Base-by-base conservation (phyloP, 192 early-diverging fungal species). In the Obelidium mucronatum region DNA sequence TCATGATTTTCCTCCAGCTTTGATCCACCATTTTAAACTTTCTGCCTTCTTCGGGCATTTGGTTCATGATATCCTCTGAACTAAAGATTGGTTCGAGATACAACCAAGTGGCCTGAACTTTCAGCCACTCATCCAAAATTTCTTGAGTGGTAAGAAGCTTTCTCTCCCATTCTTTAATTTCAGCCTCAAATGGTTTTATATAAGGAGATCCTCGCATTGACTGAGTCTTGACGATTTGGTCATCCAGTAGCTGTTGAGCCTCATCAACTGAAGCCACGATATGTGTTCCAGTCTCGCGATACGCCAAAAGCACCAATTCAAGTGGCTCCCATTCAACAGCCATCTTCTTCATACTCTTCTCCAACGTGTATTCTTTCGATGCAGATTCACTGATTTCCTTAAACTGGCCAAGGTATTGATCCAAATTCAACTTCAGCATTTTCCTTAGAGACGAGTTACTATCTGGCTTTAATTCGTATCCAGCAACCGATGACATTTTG, bases 151-250 rank as follows among this genome's bases (percentile, higher is more conserved):
- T 77, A 48, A 90, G 73, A 73, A 90, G 71, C 56, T 84, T 84
- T 30, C 76, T 40, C 68, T 90, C 89, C 89, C 89, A 90, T 30
- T 90, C 89, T 73, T 85, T 88, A 61, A 89, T 86, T 74, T 90
- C 80, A 37, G 74, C 67, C 68, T 90, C 89, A 66, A 90, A 90
- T 31, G 89, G 89, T 56, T 90, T 90, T 42, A 90, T 90, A 74
- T 84, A 90, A 19, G 89, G 88, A 6, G 86, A 88, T n/a, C 88
- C 88, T 17, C 89, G 84, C 89, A 90, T 90, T 13, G 88, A 90
- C 59, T 90, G 89, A 30, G 89, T 90, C 69, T 90, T 90, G 4
- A 90, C 89, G 72, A 90, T 90, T 63, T 90, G 89, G 68, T 90
- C 89, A 68, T 90, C 89, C 3, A 90, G 76, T 3, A 90, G 76